These are phyloP conservation scores for Plasmopara muralis DNA, from an alignment of 352 stramenopile species.

Conservation along the genomic window DNA sequence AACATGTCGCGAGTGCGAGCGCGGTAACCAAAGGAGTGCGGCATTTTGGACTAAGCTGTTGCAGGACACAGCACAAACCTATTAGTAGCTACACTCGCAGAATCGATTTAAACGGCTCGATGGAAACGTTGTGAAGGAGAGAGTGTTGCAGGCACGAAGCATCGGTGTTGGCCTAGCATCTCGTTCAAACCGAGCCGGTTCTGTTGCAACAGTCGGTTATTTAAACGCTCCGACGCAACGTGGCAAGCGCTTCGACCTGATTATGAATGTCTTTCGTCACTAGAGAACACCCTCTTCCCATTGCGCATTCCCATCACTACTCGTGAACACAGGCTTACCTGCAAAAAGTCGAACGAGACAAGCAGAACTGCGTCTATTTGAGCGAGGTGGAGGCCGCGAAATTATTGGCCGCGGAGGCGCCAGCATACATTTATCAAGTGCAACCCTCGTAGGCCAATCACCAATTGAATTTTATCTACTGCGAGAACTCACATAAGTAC, in stretches of 20 bases:
- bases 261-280: neutral
- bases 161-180: neutral
- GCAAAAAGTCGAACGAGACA: slow-evolving; percentile 72
- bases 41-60: slow-evolving; percentile 85
- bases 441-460: slow-evolving; percentile 30
- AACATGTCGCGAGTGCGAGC: slow-evolving; percentile 99
- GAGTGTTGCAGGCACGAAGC: neutral
- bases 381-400: slow-evolving; percentile 25
- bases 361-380: slow-evolving; percentile 60
- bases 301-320: neutral
- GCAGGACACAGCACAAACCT: slow-evolving; percentile 6
- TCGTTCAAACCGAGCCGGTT: too few relatives aligned
- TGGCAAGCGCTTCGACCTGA: neutral
- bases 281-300: slow-evolving; percentile 2
- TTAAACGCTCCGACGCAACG: neutral
- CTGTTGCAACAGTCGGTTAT: too few relatives aligned
- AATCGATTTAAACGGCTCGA: neutral
- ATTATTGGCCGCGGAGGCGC: slow-evolving; percentile 77
- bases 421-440: slow-evolving; percentile 66
- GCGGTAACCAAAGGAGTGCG: slow-evolving; percentile 98
- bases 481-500: slow-evolving; percentile 3
- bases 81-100: slow-evolving; percentile 18
- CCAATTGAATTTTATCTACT: neutral
- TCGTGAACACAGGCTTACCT: slow-evolving; percentile 32
- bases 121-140: slow-evolving; percentile 1